A percentile compares a stretch with the other conserved stretches of the same genome.
Evolutionary conservation across 805 yeast genomes (phyloP).

Genomic region (Pichia sporocuriosa): DNA sequence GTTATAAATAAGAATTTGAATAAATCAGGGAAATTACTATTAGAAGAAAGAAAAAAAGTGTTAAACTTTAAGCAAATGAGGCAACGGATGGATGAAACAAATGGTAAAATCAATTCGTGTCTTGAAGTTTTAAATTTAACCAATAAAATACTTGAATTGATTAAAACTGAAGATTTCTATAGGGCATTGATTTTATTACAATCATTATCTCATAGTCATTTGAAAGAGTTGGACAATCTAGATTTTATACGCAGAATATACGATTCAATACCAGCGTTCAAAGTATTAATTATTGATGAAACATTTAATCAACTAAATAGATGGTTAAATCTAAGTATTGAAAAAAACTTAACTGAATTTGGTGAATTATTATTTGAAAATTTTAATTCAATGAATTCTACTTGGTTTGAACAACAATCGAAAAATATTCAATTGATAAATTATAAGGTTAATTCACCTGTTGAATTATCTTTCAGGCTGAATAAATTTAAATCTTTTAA

Average conservation of each 20-base stretch:
- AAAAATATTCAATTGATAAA: slow-evolving; percentile 39
- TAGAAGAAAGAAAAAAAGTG: slow-evolving; percentile 52
- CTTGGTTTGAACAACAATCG: slow-evolving; percentile 49
- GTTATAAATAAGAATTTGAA: slow-evolving; percentile 53
- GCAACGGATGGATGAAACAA: slow-evolving; percentile 64
- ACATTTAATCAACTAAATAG: slow-evolving; percentile 58
- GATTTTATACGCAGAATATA: slow-evolving; percentile 70
- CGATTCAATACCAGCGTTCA: slow-evolving; percentile 69
- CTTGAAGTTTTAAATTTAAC: slow-evolving; percentile 79
- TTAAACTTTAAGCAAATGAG: slow-evolving; percentile 58
- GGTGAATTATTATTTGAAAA: slow-evolving; percentile 53
- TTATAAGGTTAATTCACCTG: slow-evolving; percentile 77
- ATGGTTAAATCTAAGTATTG: slow-evolving; percentile 57
- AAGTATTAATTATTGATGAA: slow-evolving; percentile 66
- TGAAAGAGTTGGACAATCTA: slow-evolving; percentile 57
- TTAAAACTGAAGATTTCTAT: slow-evolving; percentile 67
- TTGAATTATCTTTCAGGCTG: slow-evolving; percentile 70
- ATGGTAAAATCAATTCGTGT: slow-evolving; percentile 60
- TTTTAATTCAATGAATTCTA: slow-evolving; percentile 47
- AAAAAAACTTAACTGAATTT: slow-evolving; percentile 49
- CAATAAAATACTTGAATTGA: slow-evolving; percentile 76
- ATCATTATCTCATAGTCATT: slow-evolving; percentile 60
- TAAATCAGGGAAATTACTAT: slow-evolving; percentile 59
- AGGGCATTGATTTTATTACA: slow-evolving; percentile 81
- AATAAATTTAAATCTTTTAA: slow-evolving; percentile 35